phyloP scores from a whole-genome alignment of 2,329 filamentous ascomycete species.

The Myotisia sp. region DNA sequence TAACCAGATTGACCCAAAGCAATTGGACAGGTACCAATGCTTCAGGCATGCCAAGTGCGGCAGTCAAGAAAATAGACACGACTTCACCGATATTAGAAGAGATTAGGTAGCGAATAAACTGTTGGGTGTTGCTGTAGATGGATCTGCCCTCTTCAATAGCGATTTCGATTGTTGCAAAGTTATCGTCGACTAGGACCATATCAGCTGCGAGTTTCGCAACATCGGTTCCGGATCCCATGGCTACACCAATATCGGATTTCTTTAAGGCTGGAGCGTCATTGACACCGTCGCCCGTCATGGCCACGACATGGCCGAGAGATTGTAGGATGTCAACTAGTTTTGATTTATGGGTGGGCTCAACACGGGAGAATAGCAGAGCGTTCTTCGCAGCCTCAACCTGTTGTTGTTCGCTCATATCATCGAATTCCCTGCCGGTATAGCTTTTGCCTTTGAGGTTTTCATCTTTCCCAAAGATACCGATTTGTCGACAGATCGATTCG shows the following conservation, averaged over 20 bases:
- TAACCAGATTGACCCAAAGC: constrained; percentile 97
- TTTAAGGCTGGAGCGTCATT: constrained; percentile 96
- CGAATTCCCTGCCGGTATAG: constrained; percentile 89
- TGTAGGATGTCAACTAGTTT: constrained; percentile 93
- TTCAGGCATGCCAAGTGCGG: constrained; percentile 92
- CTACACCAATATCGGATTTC: constrained; percentile 96
- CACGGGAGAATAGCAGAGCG: constrained; percentile 87
- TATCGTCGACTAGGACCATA: constrained; percentile 97
- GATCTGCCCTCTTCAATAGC: constrained; percentile 94
- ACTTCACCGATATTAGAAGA: constrained; percentile 99
- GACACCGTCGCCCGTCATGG: constrained; percentile 98
- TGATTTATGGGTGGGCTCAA: constrained; percentile 93
- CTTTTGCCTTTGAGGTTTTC: constrained; percentile 86
- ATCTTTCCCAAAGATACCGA: constrained; percentile 71
- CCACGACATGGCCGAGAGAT: constrained; percentile 81
- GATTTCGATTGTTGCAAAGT: constrained; percentile 93
- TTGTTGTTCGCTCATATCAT: constrained; percentile 62
- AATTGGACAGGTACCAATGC: constrained; percentile 93
- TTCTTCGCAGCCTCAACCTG: constrained; percentile 71
- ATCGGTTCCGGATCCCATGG: constrained; percentile 96
- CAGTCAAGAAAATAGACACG: constrained; percentile 95
- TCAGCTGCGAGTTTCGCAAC: constrained; percentile 93
- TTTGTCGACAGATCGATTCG: constrained; percentile 93
- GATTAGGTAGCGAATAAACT: constrained; percentile 98
- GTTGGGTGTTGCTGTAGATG: constrained; percentile 99